phyloP scores from a whole-genome alignment of 257 asterid species.

The Plectranthus barbatus region DNA sequence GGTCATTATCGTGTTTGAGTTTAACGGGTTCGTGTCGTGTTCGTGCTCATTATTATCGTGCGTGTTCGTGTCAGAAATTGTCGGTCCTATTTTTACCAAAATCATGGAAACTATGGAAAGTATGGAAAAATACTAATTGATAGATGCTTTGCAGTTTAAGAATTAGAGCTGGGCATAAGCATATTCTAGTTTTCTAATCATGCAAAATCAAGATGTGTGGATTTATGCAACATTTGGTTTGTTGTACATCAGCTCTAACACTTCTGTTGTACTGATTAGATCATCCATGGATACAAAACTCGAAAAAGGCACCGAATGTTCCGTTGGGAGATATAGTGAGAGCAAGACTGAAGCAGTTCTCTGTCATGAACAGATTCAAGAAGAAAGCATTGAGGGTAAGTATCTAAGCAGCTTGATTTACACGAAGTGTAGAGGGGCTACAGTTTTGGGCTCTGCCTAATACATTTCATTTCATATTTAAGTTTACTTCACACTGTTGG shows the following conservation, averaged over 20 bases:
- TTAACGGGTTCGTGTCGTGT: no score
- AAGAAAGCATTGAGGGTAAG: conserved; percentile 88
- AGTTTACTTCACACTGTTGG: background rate
- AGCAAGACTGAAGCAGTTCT: conserved; percentile 81
- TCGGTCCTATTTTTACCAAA: no score
- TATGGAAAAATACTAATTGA: background rate
- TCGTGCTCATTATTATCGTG: no score
- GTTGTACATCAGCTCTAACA: conserved; percentile 7
- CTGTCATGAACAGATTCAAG: conserved; percentile 81
- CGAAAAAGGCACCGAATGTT: conserved; percentile 80
- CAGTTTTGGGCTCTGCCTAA: background rate
- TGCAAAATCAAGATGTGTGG: background rate
- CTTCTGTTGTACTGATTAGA: conserved; percentile 33
- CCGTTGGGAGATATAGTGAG: conserved; percentile 87
- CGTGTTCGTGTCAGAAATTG: no score
- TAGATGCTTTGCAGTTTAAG: background rate
- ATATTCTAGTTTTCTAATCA: conserved; percentile 3
- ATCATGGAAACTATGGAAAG: background rate
- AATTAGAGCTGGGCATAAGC: background rate
- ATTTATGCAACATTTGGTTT: background rate
- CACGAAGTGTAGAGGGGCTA: background rate
- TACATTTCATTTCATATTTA: background rate
- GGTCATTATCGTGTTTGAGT: no score
- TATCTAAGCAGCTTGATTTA: conserved; percentile 2
- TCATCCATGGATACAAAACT: conserved; percentile 88